phyloP scores from a whole-genome alignment of 108 stramenopile genomes.

The Pseudonitzschia pungens region DNA sequence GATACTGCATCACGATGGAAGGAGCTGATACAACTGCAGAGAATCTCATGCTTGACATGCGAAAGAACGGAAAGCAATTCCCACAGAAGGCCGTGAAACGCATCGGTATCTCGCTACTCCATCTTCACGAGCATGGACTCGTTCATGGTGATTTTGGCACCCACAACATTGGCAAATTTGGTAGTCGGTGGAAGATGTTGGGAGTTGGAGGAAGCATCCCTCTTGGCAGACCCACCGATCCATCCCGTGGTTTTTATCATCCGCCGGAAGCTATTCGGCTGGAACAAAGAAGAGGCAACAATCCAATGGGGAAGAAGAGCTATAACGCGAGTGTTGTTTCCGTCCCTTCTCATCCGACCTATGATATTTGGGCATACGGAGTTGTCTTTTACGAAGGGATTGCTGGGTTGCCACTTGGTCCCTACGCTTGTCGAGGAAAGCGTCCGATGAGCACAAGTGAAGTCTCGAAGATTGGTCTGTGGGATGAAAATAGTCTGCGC shows the following conservation, averaged over 20 bases:
- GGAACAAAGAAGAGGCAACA: slow-evolving; percentile 57
- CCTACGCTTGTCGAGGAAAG: slow-evolving; percentile 85
- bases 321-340: slow-evolving; percentile 66
- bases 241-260: slow-evolving; percentile 85
- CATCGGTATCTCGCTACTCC: slow-evolving; percentile 80
- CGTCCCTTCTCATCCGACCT: slow-evolving; percentile 62
- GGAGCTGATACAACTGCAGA: slow-evolving; percentile 90
- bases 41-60: slow-evolving; percentile 84
- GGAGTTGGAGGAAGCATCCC: slow-evolving; percentile 84
- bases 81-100: slow-evolving; percentile 83
- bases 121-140: slow-evolving; percentile 87
- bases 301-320: slow-evolving; percentile 50
- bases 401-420: slow-evolving; percentile 69
- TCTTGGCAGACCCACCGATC: slow-evolving; percentile 69
- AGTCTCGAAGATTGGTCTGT: slow-evolving; percentile 74
- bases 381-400: slow-evolving; percentile 81
- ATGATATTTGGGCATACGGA: slow-evolving; percentile 87
- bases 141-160: slow-evolving; percentile 90
- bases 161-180: slow-evolving; percentile 89
- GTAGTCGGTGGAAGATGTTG: slow-evolving; percentile 80
- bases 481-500: slow-evolving; percentile 76
- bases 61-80: slow-evolving; percentile 72
- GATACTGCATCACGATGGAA: slow-evolving; percentile 91
- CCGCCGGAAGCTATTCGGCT: slow-evolving; percentile 79
- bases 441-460: slow-evolving; percentile 70